Base-by-base conservation (phyloP, 176 grass and related monocot species). In the Carex myosuroides region DNA sequence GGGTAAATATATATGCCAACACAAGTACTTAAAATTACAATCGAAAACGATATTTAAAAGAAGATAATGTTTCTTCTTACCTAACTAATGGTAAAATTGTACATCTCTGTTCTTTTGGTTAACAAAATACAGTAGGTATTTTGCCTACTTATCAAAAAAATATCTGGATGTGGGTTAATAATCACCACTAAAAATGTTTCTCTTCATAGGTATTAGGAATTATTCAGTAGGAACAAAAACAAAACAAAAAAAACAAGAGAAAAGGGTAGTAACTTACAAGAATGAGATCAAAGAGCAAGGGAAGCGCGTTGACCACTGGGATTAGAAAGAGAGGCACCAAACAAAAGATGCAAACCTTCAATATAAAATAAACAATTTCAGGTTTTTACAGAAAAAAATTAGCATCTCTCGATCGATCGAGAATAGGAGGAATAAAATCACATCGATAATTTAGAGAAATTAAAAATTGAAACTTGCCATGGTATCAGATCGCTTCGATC, bases 231-330 rank as follows among this genome's bases (percentile, higher is more conserved):
- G 30, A 64, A 62, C 14, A 35, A 3, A 35, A 35, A 24, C 22
- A 24, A 24, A 24, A 24, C 22, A 26, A 26, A 64, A 12, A 18
- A 64, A 79, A 13, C 26, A 55, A 79, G 5, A 55, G 48, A 79
- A 56, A 79, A 29, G 5, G 56, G 13, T 6, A 10, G 1, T 48
- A 14, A 83, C 91, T 42, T 90, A 94, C 95, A 62, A 94, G 56
- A 84, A 98, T 88, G 89, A 98, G 87, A 79, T 92, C 37, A 84
- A 94, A 69, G 78, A 98, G 95, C 73, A 93, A 84, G n/a, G 95
- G 95, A 83, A 98, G 90, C 78, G 92, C 95, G 92, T 98, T 98
- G 89, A 98, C 84, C 14, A 98, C 86, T 4, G 95, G 95, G 79
- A 94, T 98, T 32, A 98, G 46, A 87, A 98, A 98, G 57, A 98